These are phyloP conservation scores for Xerocomus cyaneibrunnescens DNA, from an alignment of 1,284 basidiomycete genomes.

Conservation along the genomic window DNA sequence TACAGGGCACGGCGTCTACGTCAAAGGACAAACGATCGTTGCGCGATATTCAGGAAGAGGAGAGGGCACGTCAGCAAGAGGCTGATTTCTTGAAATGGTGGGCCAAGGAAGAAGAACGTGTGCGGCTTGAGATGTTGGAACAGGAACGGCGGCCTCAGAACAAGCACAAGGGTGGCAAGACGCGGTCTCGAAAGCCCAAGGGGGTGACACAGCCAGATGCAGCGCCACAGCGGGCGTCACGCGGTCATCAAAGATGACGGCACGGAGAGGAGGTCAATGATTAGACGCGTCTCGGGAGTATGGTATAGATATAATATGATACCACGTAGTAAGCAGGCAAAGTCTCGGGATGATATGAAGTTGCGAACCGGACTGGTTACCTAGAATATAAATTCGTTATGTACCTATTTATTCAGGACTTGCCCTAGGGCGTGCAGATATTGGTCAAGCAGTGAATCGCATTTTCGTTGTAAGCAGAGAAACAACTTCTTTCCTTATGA, in stretches of 20 bases:
- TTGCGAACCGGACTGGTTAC: too few relatives aligned
- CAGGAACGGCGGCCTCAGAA: neutral
- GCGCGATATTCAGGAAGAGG: constrained; percentile 85
- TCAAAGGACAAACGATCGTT: constrained; percentile 61
- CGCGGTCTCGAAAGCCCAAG: constrained; percentile 9
- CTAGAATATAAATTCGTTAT: too few relatives aligned
- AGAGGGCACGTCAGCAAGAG: constrained; percentile 70
- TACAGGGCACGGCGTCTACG: constrained; percentile 43
- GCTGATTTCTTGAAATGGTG: constrained; percentile 85
- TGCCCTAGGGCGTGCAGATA: too few relatives aligned
- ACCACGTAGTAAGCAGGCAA: neutral
- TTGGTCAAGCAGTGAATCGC: too few relatives aligned
- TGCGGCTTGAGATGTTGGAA: constrained; percentile 29
- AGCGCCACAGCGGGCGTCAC: constrained; percentile 4
- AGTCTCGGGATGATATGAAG: neutral
- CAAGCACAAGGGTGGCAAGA: constrained; percentile 7
- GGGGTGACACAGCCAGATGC: neutral
- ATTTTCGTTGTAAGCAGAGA: too few relatives aligned
- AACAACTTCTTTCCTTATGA: too few relatives aligned
- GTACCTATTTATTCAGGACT: too few relatives aligned
- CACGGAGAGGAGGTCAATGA: neutral
- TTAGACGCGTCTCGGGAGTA: constrained; percentile 1
- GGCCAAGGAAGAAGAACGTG: constrained; percentile 74
- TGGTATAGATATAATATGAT: constrained; percentile 3
- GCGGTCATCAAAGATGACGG: neutral